Evolutionary conservation across 352 stramenopile genomes (phyloP).

Genomic region (Phytopythium helicoides): DNA sequence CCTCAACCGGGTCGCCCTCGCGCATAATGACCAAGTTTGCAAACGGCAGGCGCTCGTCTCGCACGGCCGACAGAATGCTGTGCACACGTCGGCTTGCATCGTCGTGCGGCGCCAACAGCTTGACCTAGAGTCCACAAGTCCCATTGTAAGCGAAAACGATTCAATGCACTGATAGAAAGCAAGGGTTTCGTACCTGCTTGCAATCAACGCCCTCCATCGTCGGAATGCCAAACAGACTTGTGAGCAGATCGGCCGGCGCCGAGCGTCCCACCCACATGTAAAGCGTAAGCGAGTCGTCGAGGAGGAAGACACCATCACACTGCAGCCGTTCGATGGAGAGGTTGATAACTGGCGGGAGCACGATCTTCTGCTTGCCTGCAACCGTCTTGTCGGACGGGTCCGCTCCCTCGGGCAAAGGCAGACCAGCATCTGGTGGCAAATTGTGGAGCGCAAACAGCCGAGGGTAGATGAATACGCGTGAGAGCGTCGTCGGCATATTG

Average conservation of each 20-base stretch:
- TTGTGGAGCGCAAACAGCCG: slow-evolving; percentile 95
- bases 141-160: slow-evolving; percentile 10
- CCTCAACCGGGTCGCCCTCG: slow-evolving; percentile 93
- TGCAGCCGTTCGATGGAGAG: slow-evolving; percentile 94
- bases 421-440: slow-evolving; percentile 85
- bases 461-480: slow-evolving; percentile 95
- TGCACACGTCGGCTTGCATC: slow-evolving; percentile 84
- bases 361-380: slow-evolving; percentile 63
- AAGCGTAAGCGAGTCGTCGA: slow-evolving; percentile 96
- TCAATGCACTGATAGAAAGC: no score
- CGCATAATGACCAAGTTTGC: slow-evolving; percentile 90
- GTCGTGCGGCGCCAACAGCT: slow-evolving; percentile 81
- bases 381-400: slow-evolving; percentile 39
- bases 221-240: slow-evolving; percentile 93
- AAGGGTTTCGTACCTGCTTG: slow-evolving; percentile 46
- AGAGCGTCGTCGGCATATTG: slow-evolving; percentile 93
- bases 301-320: slow-evolving; percentile 95
- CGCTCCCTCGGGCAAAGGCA: slow-evolving; percentile 23
- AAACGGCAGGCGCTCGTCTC: slow-evolving; percentile 84
- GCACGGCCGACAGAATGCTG: slow-evolving; percentile 87
- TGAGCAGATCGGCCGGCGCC: slow-evolving; percentile 83
- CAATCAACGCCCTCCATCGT: slow-evolving; percentile 95
- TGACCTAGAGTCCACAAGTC: slow-evolving; percentile 32
- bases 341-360: slow-evolving; percentile 91
- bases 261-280: slow-evolving; percentile 96